Evolutionary conservation across 75 land plant genomes (phyloP).

Genomic region (Cunninghamia lanceolata): DNA sequence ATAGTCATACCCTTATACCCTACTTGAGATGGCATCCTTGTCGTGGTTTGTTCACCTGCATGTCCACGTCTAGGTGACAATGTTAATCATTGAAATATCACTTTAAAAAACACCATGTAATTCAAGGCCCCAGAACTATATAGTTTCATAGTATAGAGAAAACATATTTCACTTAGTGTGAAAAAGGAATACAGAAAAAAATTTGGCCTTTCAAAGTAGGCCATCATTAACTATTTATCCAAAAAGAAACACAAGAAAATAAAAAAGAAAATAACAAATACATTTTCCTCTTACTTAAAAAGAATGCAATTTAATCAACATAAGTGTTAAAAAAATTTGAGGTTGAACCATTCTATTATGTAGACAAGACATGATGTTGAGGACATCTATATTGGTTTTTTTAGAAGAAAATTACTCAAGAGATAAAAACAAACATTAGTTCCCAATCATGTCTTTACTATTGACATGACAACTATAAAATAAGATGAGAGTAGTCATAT

Average conservation of each 20-base stretch:
- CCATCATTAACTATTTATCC: not conserved
- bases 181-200: not conserved
- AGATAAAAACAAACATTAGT: too few species aligned
- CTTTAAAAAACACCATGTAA: not conserved
- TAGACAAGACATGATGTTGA: not conserved
- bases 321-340: too few species aligned
- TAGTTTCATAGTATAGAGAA: not conserved
- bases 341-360: too few species aligned
- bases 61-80: too few species aligned
- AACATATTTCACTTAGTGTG: not conserved
- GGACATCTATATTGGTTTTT: too few species aligned
- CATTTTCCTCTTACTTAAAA: not conserved
- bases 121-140: not conserved
- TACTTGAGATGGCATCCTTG: too few species aligned
- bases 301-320: not conserved
- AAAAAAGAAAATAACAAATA: not conserved
- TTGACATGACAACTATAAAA: too few species aligned
- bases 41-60: too few species aligned
- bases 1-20: too few species aligned
- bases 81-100: too few species aligned
- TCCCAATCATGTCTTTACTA: not conserved
- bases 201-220: not conserved
- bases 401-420: not conserved
- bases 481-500: too few species aligned
- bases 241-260: not conserved